Evolutionary conservation across 2,329 filamentous ascomycete genomes (phyloP).

Genomic region (Penicillium sumatraense): DNA sequence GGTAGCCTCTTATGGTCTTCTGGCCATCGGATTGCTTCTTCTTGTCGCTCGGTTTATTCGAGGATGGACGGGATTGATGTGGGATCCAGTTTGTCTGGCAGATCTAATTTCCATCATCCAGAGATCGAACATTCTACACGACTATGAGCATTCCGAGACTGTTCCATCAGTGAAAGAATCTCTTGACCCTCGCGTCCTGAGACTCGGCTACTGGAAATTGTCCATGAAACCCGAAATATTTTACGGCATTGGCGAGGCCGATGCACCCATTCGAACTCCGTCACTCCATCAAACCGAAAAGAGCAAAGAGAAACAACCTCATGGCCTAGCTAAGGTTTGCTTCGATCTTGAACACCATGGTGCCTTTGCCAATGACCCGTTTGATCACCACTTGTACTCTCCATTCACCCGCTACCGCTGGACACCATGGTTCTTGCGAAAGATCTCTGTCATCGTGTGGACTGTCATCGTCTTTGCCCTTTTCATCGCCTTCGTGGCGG

Average conservation of each 20-base stretch:
- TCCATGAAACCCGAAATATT: slow-evolving; percentile 71
- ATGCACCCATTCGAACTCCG: slow-evolving; percentile 54
- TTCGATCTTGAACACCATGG: slow-evolving; percentile 46
- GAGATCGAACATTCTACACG: slow-evolving; percentile 75
- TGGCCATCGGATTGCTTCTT: slow-evolving; percentile 62
- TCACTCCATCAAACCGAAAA: slow-evolving; percentile 36
- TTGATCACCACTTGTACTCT: slow-evolving; percentile 57
- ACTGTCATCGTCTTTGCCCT: slow-evolving; percentile 64
- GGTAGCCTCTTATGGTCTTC: slow-evolving; percentile 72
- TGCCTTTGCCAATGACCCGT: slow-evolving; percentile 47
- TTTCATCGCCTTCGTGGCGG: slow-evolving; percentile 71
- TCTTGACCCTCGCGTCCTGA: slow-evolving; percentile 63
- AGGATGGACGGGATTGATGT: slow-evolving; percentile 74
- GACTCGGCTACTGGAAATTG: slow-evolving; percentile 85
- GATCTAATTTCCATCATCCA: slow-evolving; percentile 80
- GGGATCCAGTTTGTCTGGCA: slow-evolving; percentile 82
- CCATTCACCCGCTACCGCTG: slow-evolving; percentile 65
- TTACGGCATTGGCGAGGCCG: slow-evolving; percentile 75
- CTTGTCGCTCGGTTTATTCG: slow-evolving; percentile 68
- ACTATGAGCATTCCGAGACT: slow-evolving; percentile 73
- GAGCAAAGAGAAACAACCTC: slow-evolving; percentile 33
- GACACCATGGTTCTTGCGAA: slow-evolving; percentile 77
- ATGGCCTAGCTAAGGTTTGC: slow-evolving; percentile 39
- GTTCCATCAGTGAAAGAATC: slow-evolving; percentile 52
- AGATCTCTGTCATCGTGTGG: slow-evolving; percentile 68